Base-by-base conservation (phyloP, 2,329 filamentous ascomycete genomes). In the Colletotrichum nymphaeae region DNA sequence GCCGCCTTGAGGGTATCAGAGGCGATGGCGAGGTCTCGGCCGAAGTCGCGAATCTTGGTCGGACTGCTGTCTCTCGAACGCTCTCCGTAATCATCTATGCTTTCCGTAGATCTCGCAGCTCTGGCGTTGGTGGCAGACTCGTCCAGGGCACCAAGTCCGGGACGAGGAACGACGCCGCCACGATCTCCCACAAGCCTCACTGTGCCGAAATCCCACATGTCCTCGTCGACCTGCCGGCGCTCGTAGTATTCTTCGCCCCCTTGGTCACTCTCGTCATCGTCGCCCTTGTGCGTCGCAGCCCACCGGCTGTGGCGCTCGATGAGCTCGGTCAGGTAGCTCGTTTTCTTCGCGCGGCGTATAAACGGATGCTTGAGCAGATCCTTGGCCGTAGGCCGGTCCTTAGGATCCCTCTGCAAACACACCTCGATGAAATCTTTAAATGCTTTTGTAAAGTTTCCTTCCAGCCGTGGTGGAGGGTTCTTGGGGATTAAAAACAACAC, bases 171-270 rank as follows among this genome's bases (percentile, higher is more conserved):
- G 1, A 90, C 80, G 35, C 88, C 88, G 74, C 92, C 91, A 32
- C 90, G 88, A 67, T 92, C 91, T 37, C 89, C 90, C n/a, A 93
- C 92, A 6, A 97, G 92, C 69, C 95, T 90, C 65, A 99, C 94
- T 0, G 97, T 99, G 56, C 97, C 97, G 85, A 99, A 99, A 82
- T 99, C 97, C 97, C 97, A 99, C 80, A 98, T 91, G 81, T 98
- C 97, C 81, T 98, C 94, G 74, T 93, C 88, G 8, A 90, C 85
- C 22, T 84, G 85, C 75, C 86, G 84, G 42, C 93, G 89, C 70
- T 92, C 88, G 1, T 86, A 75, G 24, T 85, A 84, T 14, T 87
- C 84, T 59, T 90, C 88, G 49, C 89, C 87, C 9, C 86, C 87
- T 26, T 94, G 91, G 32, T 88, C 86, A 30, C 90, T 88, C 8